phyloP scores from a whole-genome alignment of 345 rosid genomes.

The Acer negundo region DNA sequence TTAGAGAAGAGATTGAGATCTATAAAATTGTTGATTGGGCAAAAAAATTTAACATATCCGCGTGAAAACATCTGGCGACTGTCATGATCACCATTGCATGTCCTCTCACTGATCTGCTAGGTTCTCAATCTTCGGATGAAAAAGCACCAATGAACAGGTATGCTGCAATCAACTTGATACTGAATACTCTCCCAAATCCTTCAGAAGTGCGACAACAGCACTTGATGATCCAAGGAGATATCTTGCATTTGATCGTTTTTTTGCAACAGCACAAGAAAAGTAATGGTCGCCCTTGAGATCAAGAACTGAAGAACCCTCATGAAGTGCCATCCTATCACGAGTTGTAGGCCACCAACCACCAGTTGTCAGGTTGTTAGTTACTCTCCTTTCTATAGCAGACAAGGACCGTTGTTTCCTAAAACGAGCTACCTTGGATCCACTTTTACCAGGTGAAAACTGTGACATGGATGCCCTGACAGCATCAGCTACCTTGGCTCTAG shows the following conservation, averaged over 20 bases:
- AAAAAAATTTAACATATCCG: background rate
- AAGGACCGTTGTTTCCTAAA: slow-evolving; percentile 43
- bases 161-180: slow-evolving; percentile 19
- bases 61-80: background rate
- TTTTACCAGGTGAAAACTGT: slow-evolving; percentile 14
- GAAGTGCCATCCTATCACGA: slow-evolving; percentile 29
- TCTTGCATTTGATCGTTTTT: slow-evolving; percentile 52
- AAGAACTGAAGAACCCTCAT: slow-evolving; percentile 55
- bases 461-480: slow-evolving; percentile 24
- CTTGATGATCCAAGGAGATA: slow-evolving; percentile 45
- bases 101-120: background rate
- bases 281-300: slow-evolving; percentile 54
- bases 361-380: slow-evolving; percentile 11
- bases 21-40: background rate
- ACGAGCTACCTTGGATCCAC: slow-evolving; percentile 28
- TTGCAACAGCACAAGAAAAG: slow-evolving; percentile 59
- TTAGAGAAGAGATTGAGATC: background rate
- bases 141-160: background rate
- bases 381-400: slow-evolving; percentile 36
- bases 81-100: background rate
- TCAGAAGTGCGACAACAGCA: slow-evolving; percentile 45
- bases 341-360: slow-evolving; percentile 35
- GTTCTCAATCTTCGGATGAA: background rate
- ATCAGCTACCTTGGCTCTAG: slow-evolving; percentile 19
- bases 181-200: slow-evolving; percentile 29